These are phyloP conservation scores for Boletus vermiculosoides DNA, from an alignment of 768 basidiomycete genomes.

Conservation along the genomic window DNA sequence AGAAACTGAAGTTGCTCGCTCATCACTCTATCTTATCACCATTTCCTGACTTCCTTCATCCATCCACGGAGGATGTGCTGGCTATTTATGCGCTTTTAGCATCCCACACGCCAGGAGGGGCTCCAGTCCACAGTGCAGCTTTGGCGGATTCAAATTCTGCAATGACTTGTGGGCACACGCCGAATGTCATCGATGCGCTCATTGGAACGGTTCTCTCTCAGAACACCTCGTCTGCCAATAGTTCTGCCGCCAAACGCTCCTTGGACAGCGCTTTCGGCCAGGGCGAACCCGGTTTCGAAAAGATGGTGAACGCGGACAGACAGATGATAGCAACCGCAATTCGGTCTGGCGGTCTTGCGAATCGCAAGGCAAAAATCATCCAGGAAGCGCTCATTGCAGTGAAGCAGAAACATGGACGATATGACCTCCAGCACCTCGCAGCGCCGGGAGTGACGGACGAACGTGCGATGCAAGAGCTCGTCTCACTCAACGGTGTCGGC, in stretches of 20 bases:
- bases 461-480: conserved; percentile 55
- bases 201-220: conserved; percentile 61
- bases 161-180: conserved; percentile 43
- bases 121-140: conserved; percentile 30
- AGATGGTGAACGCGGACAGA: conserved; percentile 44
- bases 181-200: conserved; percentile 57
- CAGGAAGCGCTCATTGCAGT: conserved; percentile 46
- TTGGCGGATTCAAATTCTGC: conserved; percentile 37
- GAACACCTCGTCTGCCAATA: conserved; percentile 53
- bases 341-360: conserved; percentile 54
- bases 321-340: conserved; percentile 49
- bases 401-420: conserved; percentile 46
- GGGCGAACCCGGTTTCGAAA: conserved; percentile 44
- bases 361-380: conserved; percentile 56
- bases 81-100: conserved; percentile 43
- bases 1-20: conserved; percentile 52
- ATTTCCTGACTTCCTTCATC: conserved; percentile 44
- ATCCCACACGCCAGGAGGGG: conserved; percentile 35
- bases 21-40: conserved; percentile 44
- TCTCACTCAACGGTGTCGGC: conserved; percentile 57
- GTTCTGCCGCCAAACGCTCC: conserved; percentile 46
- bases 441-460: conserved; percentile 37
- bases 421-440: conserved; percentile 57
- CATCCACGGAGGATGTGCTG: conserved; percentile 42
- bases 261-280: conserved; percentile 50